phyloP scores from a whole-genome alignment of 139 green algal species.

The Nannochloris sp. region DNA sequence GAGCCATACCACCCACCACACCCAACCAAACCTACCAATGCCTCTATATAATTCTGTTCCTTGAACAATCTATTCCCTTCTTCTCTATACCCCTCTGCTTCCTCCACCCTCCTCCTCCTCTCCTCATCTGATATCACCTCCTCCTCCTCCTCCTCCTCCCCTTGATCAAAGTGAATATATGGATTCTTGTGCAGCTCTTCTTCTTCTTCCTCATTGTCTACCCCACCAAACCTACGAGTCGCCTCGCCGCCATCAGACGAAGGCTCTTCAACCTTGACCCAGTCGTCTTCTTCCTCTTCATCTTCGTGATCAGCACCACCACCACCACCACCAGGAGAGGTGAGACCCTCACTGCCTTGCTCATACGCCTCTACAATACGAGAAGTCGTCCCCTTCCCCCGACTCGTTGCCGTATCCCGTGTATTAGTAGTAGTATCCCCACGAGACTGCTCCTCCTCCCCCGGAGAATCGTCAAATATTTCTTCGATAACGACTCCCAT shows the following conservation, averaged over 20 bases:
- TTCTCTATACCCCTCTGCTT: slow-evolving; percentile 24
- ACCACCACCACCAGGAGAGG: no score
- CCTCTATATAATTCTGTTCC: slow-evolving; percentile 25
- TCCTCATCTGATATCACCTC: not conserved
- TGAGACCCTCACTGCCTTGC: not conserved
- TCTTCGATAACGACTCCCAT: no score
- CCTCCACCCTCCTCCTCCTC: not conserved
- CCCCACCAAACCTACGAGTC: no score
- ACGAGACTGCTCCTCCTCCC: no score
- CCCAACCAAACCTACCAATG: not conserved
- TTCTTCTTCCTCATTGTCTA: not conserved
- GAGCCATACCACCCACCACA: not conserved
- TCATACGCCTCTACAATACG: no score
- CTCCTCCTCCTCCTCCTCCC: not conserved
- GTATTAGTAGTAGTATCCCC: no score
- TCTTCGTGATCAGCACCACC: no score
- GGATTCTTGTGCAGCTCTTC: not conserved
- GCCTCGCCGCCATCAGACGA: not conserved
- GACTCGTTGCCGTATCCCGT: no score
- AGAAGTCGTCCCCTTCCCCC: no score
- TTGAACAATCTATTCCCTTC: slow-evolving; percentile 35
- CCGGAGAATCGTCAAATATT: no score
- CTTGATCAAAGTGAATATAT: not conserved
- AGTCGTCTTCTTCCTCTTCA: not conserved
- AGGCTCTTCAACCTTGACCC: not conserved